phyloP scores from a whole-genome alignment of 768 basidiomycete genomes.

The Gelatoporia subvermispora region DNA sequence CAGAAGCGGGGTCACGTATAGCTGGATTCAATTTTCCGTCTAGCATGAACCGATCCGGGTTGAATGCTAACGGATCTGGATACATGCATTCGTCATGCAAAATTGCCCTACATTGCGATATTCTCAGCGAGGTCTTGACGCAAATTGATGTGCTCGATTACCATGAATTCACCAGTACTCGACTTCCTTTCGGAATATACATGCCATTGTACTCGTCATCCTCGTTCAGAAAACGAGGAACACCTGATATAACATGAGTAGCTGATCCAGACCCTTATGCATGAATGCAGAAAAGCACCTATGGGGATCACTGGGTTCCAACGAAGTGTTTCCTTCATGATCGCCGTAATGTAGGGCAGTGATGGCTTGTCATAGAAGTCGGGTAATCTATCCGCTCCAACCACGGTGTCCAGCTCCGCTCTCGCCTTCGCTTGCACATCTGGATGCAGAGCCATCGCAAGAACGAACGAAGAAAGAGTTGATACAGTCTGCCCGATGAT shows the following conservation, averaged over 20 bases:
- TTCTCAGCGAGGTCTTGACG: too few species aligned
- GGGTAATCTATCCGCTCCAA: constrained; percentile 29
- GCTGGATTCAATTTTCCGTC: neutral
- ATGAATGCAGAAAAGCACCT: constrained; percentile 1
- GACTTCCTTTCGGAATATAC: constrained; percentile 11
- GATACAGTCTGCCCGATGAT: constrained; percentile 33
- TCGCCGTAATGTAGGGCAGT: constrained; percentile 15
- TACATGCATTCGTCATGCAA: constrained; percentile 12
- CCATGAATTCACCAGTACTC: constrained; percentile 20
- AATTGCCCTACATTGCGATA: constrained; percentile 13
- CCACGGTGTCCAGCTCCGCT: constrained; percentile 35
- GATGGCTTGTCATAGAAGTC: constrained; percentile 17
- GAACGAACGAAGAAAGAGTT: constrained; percentile 33
- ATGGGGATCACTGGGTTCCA: constrained; percentile 13
- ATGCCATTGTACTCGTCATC: constrained; percentile 21
- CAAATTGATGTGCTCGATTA: neutral
- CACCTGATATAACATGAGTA: constrained; percentile 7
- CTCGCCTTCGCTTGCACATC: constrained; percentile 35
- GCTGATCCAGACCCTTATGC: neutral
- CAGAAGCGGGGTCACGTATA: neutral
- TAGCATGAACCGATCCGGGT: constrained; percentile 15
- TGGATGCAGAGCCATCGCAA: constrained; percentile 35
- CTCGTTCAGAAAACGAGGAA: constrained; percentile 12
- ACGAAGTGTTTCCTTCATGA: constrained; percentile 14
- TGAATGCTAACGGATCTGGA: constrained; percentile 15